Evolutionary conservation across 768 basidiomycete species (phyloP), one percentile per base, ranked within the genome.

Genomic region (Leccinum pellstonianum): DNA sequence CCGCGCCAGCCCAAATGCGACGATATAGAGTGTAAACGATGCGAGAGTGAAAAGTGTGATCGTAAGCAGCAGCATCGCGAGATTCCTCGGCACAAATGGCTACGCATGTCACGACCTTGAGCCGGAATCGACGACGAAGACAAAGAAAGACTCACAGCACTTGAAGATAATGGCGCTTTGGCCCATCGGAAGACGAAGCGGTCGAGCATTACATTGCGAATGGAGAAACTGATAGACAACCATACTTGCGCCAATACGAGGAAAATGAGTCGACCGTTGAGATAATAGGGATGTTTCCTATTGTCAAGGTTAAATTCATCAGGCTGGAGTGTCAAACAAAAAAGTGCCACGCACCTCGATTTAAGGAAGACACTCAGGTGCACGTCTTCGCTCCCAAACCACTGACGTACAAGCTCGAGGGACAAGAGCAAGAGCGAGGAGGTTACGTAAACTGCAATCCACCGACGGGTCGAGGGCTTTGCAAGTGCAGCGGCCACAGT

Each of bases 231-330:
- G 7, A 74, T 47, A 0, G 83, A 83, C 9, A 81, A 66, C 46
- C 75, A 73, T 3, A 78, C 10, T 67, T 91, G 89, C 0, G 83
- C 79, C 51, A 82, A 63, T 25, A 83, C 55, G 17, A 90, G 69
- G 67, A 88, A 88, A 8, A 91, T 62, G 5, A 89, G 73, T 17
- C 83, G 82, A 1, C 87, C 88, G 55, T 90, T 90, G 21, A 91
- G 77, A 66, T 90, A 86, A 62, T 84, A 83, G 0, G 88, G 88
- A 60, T 91, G 87, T 72, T 87, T 90, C 66, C 88, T 90, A 61
- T 46, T 41, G 46, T 21, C 0, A n/a, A 3, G 38, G 48, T 53
- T 12, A 47, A 11, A 23, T 46, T 4, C 9, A 58, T 48, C 1
- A 25, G 11, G 41, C 19, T 19, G 6, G 11, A 19, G 14, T 5